Base-by-base conservation (phyloP, 495 filamentous ascomycete species). In the Chaetomium fimeti region DNA sequence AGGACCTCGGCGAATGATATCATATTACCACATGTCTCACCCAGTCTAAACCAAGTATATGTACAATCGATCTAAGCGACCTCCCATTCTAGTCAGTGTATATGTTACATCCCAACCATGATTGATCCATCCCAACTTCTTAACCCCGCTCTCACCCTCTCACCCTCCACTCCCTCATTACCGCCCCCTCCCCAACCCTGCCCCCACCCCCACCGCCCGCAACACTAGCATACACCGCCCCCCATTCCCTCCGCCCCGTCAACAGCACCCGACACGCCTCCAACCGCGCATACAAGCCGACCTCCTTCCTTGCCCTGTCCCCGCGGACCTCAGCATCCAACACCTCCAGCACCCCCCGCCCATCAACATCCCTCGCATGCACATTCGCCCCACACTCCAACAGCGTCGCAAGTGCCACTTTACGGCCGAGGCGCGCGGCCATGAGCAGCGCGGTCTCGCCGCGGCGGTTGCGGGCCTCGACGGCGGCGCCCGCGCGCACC, bases 361-460 rank as follows among this genome's bases (percentile, higher is more conserved):
- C 76, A 16, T 70, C 66, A 1, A 65, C 75, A 40, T 82, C 76
- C n/a, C 77, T 66, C n/a, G 71, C 80, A 36, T 72, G 64, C 9
- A 79, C 76, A 52, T 78, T 80, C 7, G 79, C 79, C 0, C 79
- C 76, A 12, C 70, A 53, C 54, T 79, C 76, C 20, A 82, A 66
- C 22, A 83, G 66, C 22, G 74, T 72, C 22, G 72, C 75, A 4
- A 81, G 60, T 12, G 81, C 80, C 1, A 79, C 68, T 66, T 78
- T 79, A 20, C 77, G 70, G 20, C 80, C 79, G 9, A 78, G 63
- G 8, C 77, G 66, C 7, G 77, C 78, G 18, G 81, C 79, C 8
- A 82, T 61, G 52, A 81, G 73, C 38, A 82, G 70, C 6, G 79
- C 69, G 1, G 79, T 83, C 63, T 83, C 79, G 18, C 81, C 81